These are phyloP conservation scores for Penicillium polonicum DNA, from an alignment of 2,329 filamentous ascomycete species.

Conservation along the genomic window DNA sequence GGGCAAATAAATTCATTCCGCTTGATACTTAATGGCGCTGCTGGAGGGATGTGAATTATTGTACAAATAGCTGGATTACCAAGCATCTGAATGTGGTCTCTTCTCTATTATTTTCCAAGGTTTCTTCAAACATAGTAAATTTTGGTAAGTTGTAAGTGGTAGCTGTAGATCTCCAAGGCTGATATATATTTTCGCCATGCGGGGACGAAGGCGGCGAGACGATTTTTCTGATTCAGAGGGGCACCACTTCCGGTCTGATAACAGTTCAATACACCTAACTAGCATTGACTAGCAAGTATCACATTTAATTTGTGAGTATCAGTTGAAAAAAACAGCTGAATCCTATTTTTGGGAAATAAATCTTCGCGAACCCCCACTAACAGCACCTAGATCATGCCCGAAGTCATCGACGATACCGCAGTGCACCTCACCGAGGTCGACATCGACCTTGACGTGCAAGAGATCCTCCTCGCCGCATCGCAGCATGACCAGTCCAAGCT, in stretches of 20 bases:
- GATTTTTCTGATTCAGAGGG: conserved; percentile 26
- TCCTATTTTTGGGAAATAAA: neutral
- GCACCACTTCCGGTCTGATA: conserved; percentile 13
- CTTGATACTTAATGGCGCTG: conserved; percentile 24
- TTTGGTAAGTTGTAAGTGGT: neutral
- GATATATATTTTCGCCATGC: conserved; percentile 22
- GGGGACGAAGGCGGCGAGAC: conserved; percentile 34
- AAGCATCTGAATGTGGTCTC: conserved; percentile 36
- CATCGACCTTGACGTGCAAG: conserved; percentile 50
- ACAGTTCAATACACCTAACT: neutral
- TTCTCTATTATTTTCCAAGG: conserved; percentile 25
- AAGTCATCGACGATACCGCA: conserved; percentile 24
- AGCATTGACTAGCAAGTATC: neutral
- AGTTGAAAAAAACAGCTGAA: neutral
- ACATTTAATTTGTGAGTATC: conserved; percentile 2
- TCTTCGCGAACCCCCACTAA: conserved; percentile 3
- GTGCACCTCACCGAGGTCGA: conserved; percentile 31
- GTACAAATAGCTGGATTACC: conserved; percentile 40
- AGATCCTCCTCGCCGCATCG: conserved; percentile 64
- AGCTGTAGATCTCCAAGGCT: neutral
- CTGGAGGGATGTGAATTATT: conserved; percentile 27
- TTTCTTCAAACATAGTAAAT: neutral
- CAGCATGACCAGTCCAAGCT: conserved; percentile 67
- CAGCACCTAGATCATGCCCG: conserved; percentile 23
- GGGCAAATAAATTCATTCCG: conserved; percentile 31